phyloP scores from a whole-genome alignment of 768 basidiomycete species.

The Chlorophyllum brunneum region DNA sequence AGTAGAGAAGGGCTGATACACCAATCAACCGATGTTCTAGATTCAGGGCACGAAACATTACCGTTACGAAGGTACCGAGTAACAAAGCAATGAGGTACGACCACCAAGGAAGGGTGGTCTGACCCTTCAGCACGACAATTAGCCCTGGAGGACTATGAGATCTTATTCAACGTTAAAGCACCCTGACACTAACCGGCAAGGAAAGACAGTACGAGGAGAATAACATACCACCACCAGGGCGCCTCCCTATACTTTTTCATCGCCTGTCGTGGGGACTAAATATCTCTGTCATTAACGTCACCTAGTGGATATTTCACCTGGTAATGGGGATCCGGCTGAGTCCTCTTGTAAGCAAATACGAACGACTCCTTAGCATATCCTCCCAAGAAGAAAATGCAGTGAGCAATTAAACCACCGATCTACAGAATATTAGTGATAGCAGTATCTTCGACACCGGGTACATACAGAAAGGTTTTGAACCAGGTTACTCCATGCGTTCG shows the following conservation, averaged over 20 bases:
- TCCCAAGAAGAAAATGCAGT: constrained; percentile 56
- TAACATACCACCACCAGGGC: constrained; percentile 58
- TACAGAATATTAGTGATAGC: constrained; percentile 15
- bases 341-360: constrained; percentile 39
- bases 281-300: not conserved
- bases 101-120: constrained; percentile 63
- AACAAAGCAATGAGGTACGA: constrained; percentile 56
- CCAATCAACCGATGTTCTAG: not conserved
- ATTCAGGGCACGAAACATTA: constrained; percentile 14
- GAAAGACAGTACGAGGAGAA: constrained; percentile 47
- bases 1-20: constrained; percentile 47
- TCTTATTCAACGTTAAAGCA: not conserved
- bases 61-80: constrained; percentile 42
- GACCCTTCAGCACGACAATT: constrained; percentile 51
- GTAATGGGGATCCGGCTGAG: constrained; percentile 56
- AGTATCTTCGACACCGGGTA: not conserved
- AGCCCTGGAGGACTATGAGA: constrained; percentile 32
- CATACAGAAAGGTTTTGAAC: constrained; percentile 44
- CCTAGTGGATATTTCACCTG: constrained; percentile 25
- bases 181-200: constrained; percentile 40
- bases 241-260: constrained; percentile 60
- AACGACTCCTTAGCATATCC: constrained; percentile 46
- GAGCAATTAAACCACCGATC: constrained; percentile 60
- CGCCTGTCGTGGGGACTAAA: constrained; percentile 24
- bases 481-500: constrained; percentile 49